Evolutionary conservation across 441 rosid species (phyloP).

Genomic region (Arabidopsis hybrid): DNA sequence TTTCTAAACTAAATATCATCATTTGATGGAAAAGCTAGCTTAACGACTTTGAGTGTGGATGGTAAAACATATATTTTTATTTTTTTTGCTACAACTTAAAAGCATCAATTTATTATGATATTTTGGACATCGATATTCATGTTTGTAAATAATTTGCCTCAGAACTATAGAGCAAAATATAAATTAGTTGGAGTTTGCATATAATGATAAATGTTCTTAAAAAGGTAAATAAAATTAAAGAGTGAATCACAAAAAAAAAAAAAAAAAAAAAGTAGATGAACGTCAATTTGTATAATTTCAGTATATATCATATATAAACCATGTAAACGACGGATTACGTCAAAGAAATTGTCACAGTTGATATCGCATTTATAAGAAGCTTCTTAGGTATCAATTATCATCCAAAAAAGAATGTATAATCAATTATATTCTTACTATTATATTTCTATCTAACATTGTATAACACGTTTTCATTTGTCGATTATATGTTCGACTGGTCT

Average conservation of each 20-base stretch:
- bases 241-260: too few relatives aligned
- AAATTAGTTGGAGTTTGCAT: background rate
- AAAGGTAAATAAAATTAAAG: too few relatives aligned
- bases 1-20: background rate
- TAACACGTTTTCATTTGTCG: slow-evolving; percentile 22
- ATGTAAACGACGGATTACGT: background rate
- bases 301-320: background rate
- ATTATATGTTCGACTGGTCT: slow-evolving; percentile 9
- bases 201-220: too few relatives aligned
- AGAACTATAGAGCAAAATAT: too few relatives aligned
- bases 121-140: background rate
- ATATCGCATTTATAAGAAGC: background rate
- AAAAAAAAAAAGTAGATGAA: too few relatives aligned
- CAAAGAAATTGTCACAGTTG: slow-evolving; percentile 16
- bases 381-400: slow-evolving; percentile 28
- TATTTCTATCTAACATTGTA: slow-evolving; percentile 7
- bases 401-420: slow-evolving; percentile 2
- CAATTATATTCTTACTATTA: slow-evolving; percentile 1
- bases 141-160: background rate
- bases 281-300: background rate
- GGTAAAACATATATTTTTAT: background rate
- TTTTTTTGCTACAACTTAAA: background rate
- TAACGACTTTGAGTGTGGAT: background rate
- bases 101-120: background rate
- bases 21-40: background rate